Conservation (phyloP, 768 basidiomycete genomes). For the Fomitopsis pulvina region DNA sequence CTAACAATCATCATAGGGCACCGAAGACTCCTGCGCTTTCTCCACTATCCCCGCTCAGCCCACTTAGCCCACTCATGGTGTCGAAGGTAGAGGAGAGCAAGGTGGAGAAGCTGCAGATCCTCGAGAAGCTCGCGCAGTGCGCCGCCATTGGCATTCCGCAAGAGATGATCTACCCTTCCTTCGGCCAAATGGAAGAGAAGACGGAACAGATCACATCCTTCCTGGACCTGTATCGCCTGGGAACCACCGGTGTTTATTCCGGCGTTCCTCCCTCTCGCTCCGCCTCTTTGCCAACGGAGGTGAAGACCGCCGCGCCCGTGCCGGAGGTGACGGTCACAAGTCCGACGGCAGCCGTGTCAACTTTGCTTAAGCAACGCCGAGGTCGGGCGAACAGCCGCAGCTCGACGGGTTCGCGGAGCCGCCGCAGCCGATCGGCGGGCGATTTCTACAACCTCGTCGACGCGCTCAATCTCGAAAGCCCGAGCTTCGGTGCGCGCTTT, state of each 20-base stretch:
- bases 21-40: constrained; percentile 6
- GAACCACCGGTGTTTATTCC: constrained; percentile 4
- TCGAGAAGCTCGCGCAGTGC: constrained; percentile 13
- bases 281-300: not conserved
- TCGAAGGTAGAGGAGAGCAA: constrained; percentile 8
- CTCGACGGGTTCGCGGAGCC: not conserved
- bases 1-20: not conserved
- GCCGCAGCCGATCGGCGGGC: constrained; percentile 20
- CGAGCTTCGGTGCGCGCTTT: not conserved
- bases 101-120: constrained; percentile 7
- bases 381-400: not conserved
- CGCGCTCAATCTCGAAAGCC: constrained; percentile 5
- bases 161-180: constrained; percentile 17
- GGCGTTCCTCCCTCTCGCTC: not conserved
- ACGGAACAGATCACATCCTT: constrained; percentile 16
- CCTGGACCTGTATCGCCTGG: constrained; percentile 21
- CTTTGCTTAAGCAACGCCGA: not conserved
- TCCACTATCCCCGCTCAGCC: too few relatives aligned
- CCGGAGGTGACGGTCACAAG: not conserved
- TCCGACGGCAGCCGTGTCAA: not conserved
- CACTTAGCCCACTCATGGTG: too few relatives aligned
- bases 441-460: constrained; percentile 12
- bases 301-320: not conserved
- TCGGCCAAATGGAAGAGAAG: constrained; percentile 11
- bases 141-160: constrained; percentile 6